phyloP scores from a whole-genome alignment of 768 basidiomycete genomes.

The Tylopilus vinaceipallidus region DNA sequence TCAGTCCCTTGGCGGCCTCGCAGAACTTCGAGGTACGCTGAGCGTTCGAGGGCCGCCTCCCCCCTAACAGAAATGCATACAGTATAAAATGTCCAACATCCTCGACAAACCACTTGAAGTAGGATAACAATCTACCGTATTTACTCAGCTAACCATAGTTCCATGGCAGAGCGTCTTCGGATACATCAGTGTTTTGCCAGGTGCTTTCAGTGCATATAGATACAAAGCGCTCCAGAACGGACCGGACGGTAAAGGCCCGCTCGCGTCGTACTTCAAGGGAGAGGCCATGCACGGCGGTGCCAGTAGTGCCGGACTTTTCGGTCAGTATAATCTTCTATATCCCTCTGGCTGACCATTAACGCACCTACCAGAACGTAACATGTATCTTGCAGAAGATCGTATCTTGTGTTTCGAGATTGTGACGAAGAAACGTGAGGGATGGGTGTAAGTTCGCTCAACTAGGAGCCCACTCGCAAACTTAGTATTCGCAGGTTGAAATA shows the following conservation, averaged over 20 bases:
- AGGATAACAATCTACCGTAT: slow-evolving; percentile 21
- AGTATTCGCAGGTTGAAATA: slow-evolving; percentile 61
- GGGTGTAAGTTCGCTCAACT: slow-evolving; percentile 55
- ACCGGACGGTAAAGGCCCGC: slow-evolving; percentile 82
- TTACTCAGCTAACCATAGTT: not conserved
- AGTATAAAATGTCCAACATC: slow-evolving; percentile 96
- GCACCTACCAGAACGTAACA: slow-evolving; percentile 62
- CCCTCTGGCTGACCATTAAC: not conserved
- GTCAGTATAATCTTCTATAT: slow-evolving; percentile 21
- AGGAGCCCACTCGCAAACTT: not conserved
- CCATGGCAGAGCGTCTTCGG: slow-evolving; percentile 67
- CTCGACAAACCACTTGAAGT: slow-evolving; percentile 95
- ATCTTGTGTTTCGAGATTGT: slow-evolving; percentile 94
- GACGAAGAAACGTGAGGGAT: slow-evolving; percentile 80
- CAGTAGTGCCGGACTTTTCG: slow-evolving; percentile 67
- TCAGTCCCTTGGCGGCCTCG: slow-evolving; percentile 81
- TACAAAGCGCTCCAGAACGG: slow-evolving; percentile 88
- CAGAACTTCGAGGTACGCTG: slow-evolving; percentile 84
- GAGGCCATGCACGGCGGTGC: slow-evolving; percentile 77
- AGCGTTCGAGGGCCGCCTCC: too few relatives aligned
- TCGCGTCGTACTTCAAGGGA: slow-evolving; percentile 92
- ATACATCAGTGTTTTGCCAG: slow-evolving; percentile 85
- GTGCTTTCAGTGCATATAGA: slow-evolving; percentile 89
- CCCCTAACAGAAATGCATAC: slow-evolving; percentile 1
- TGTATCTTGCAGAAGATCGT: slow-evolving; percentile 90